Conservation (phyloP, 2,329 filamentous ascomycete species). For the Calonectria multiphialidica region DNA sequence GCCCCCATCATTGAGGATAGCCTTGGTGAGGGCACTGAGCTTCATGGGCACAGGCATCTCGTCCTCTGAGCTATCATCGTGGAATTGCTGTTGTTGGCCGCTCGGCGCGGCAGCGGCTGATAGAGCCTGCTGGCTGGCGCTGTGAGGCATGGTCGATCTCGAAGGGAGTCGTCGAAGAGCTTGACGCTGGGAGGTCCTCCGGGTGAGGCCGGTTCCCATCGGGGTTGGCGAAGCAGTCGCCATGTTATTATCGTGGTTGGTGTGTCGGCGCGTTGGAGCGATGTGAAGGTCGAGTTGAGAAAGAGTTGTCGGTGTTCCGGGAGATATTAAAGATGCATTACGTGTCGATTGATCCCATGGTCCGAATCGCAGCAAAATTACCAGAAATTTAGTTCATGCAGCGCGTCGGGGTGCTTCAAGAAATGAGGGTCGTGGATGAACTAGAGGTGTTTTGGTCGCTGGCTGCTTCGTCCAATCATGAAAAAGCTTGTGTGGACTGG, state of each 20-base stretch:
- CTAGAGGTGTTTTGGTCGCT: constrained; percentile 45
- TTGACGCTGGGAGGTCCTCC: constrained; percentile 69
- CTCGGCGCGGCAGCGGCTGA: constrained; percentile 46
- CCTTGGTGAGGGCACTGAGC: constrained; percentile 92
- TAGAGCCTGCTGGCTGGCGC: constrained; percentile 58
- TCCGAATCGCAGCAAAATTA: constrained; percentile 47
- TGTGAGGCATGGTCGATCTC: constrained; percentile 58
- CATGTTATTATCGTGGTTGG: constrained; percentile 52
- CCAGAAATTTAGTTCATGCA: constrained; percentile 51
- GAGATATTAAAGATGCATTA: constrained; percentile 51
- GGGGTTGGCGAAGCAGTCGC: constrained; percentile 68
- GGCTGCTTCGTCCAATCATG: constrained; percentile 45
- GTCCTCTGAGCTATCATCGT: constrained; percentile 91
- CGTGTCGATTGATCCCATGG: constrained; percentile 55
- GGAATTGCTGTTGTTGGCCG: constrained; percentile 61
- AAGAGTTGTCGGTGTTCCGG: constrained; percentile 34
- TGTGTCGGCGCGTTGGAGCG: constrained; percentile 35
- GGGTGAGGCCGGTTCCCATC: constrained; percentile 60
- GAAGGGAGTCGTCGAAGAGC: constrained; percentile 64
- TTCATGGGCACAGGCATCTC: constrained; percentile 93
- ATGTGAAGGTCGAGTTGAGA: constrained; percentile 25
- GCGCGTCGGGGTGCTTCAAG: constrained; percentile 45
- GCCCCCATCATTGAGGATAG: constrained; percentile 76
- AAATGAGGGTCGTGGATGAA: constrained; percentile 35
- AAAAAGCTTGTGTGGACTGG: constrained; percentile 26